A percentile compares a stretch with the other conserved stretches of the same genome.
phyloP scores from a whole-genome alignment of 352 stramenopile genomes.

The Pythium aristosporum region DNA sequence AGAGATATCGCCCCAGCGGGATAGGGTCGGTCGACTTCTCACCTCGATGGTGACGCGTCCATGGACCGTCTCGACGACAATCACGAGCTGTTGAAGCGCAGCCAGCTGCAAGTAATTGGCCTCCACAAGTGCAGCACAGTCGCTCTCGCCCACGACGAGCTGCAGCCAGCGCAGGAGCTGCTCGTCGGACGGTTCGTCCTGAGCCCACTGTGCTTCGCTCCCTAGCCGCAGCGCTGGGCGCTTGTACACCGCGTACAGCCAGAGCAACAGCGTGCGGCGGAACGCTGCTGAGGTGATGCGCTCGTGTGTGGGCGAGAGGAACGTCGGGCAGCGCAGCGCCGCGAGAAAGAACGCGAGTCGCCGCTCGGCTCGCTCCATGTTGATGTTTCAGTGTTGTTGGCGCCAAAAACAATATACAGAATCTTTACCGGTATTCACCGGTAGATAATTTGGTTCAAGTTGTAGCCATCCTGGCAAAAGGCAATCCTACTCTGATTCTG shows the following conservation, averaged over 20 bases:
- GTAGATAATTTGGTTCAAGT: background rate
- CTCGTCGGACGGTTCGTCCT: constrained; percentile 28
- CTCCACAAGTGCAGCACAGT: constrained; percentile 31
- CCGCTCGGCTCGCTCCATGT: constrained; percentile 18
- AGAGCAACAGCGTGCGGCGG: constrained; percentile 39
- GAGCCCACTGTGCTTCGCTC: constrained; percentile 33
- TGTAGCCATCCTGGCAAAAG: constrained; percentile 14
- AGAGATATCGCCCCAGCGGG: background rate
- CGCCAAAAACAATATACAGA: constrained; percentile 16
- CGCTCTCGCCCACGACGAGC: constrained; percentile 28
- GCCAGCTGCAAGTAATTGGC: background rate
- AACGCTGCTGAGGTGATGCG: constrained; percentile 22
- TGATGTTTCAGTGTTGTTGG: constrained; percentile 4
- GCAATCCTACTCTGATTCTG: too few species aligned
- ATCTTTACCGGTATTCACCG: constrained; percentile 1
- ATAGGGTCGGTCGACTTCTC: constrained; percentile 2
- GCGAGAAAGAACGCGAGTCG: constrained; percentile 27
- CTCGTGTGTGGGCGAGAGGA: constrained; percentile 21
- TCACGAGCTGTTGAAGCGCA: constrained; percentile 13
- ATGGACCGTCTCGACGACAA: constrained; percentile 39
- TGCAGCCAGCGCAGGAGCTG: constrained; percentile 38
- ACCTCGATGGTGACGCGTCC: constrained; percentile 53
- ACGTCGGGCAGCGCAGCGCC: constrained; percentile 39
- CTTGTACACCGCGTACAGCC: constrained; percentile 42
- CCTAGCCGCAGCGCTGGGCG: constrained; percentile 28